phyloP scores from a whole-genome alignment of 352 stramenopile species.

The Paralagenidium karlingii region DNA sequence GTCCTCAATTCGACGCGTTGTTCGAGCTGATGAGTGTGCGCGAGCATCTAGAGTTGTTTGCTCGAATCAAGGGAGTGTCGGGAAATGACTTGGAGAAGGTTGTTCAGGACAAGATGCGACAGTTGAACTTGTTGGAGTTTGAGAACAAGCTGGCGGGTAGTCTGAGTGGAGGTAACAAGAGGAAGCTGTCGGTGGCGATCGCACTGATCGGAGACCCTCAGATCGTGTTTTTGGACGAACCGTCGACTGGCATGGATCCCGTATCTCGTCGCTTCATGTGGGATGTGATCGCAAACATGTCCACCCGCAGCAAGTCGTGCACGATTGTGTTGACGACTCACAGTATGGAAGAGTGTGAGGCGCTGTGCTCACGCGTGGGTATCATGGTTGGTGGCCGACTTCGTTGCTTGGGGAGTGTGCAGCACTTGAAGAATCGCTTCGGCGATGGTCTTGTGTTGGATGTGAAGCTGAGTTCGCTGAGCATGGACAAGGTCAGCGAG shows the following conservation, averaged over 20 bases:
- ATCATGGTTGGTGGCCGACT: slow-evolving; percentile 84
- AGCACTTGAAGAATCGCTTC: slow-evolving; percentile 95
- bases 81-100: slow-evolving; percentile 25
- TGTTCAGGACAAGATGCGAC: slow-evolving; percentile 63
- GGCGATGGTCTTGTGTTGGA: slow-evolving; percentile 90
- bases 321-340: slow-evolving; percentile 90
- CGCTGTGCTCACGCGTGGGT: slow-evolving; percentile 88
- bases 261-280: slow-evolving; percentile 91
- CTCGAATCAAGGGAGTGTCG: slow-evolving; percentile 78
- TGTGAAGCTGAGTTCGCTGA: slow-evolving; percentile 26
- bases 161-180: slow-evolving; percentile 90
- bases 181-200: slow-evolving; percentile 91
- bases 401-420: slow-evolving; percentile 73
- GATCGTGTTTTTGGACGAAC: slow-evolving; percentile 88
- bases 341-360: slow-evolving; percentile 95
- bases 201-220: slow-evolving; percentile 87
- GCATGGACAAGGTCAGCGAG: slow-evolving; percentile 3
- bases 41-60: slow-evolving; percentile 85
- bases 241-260: slow-evolving; percentile 90
- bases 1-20: slow-evolving; percentile 81
- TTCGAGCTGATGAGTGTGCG: slow-evolving; percentile 74
- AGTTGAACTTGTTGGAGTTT: slow-evolving; percentile 75
- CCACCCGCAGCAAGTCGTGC: slow-evolving; percentile 42
- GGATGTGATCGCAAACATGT: slow-evolving; percentile 78
- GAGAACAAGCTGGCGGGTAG: slow-evolving; percentile 65